These are phyloP conservation scores for Plasmodium vivax DNA, from an alignment of 169 alveolate genomes.

Conservation along the genomic window DNA sequence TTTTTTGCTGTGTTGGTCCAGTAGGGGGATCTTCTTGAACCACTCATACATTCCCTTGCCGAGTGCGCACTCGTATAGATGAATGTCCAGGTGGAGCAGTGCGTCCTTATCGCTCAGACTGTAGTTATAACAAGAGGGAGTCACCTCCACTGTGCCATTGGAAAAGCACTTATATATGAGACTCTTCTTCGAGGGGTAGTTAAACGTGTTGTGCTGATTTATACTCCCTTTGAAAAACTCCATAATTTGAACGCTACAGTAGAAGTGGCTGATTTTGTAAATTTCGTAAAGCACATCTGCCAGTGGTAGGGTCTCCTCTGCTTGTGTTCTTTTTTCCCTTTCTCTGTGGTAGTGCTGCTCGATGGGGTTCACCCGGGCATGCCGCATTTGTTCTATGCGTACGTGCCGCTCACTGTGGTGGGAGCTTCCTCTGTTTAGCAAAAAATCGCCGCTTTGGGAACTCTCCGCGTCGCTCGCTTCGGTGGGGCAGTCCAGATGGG, in stretches of 20 bases:
- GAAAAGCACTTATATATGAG: constrained; percentile 17
- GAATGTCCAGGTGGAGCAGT: constrained; percentile 15
- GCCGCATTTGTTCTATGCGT: not conserved
- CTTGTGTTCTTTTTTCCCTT: not conserved
- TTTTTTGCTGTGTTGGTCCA: constrained; percentile 12
- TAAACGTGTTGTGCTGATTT: constrained; percentile 43
- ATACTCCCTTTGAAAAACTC: constrained; percentile 49
- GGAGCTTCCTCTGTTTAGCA: not conserved
- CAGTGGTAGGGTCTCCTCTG: not conserved
- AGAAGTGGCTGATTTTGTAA: constrained; percentile 50
- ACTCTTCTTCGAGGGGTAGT: constrained; percentile 16
- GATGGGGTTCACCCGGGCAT: not conserved
- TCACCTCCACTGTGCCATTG: constrained; percentile 9
- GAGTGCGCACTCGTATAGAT: constrained; percentile 18
- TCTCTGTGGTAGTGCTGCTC: constrained; percentile 34
- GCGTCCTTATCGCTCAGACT: constrained; percentile 10
- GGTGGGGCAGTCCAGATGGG: too few species aligned
- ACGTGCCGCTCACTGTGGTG: not conserved
- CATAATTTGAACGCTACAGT: constrained; percentile 31
- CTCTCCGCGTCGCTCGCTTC: too few species aligned
- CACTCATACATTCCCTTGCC: not conserved
- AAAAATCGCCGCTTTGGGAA: not conserved
- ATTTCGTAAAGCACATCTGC: constrained; percentile 39
- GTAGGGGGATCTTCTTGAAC: constrained; percentile 20
- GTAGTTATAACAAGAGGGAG: constrained; percentile 48